Evolutionary conservation across 768 basidiomycete genomes (phyloP).

Genomic region (Dentipellis fragilis): DNA sequence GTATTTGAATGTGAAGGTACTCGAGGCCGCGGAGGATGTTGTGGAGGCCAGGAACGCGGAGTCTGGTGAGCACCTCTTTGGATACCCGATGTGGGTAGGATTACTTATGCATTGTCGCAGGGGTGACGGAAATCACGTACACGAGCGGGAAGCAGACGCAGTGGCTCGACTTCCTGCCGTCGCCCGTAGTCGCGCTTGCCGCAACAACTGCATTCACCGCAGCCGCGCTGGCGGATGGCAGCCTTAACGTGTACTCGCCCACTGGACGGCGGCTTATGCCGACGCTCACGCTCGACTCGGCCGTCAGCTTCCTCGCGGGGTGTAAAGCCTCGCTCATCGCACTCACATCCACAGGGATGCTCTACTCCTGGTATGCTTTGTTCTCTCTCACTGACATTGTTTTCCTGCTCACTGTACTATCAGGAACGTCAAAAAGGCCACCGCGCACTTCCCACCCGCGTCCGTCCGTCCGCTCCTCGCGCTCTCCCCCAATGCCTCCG

Average conservation of each 20-base stretch:
- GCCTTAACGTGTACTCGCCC: conserved; percentile 74
- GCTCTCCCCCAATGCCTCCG: conserved; percentile 33
- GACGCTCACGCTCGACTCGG: conserved; percentile 59
- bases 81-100: neutral
- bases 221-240: conserved; percentile 69
- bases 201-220: conserved; percentile 64
- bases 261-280: conserved; percentile 86
- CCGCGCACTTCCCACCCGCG: conserved; percentile 53
- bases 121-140: conserved; percentile 59
- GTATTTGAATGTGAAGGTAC: conserved; percentile 38
- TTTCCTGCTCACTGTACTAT: neutral
- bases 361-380: conserved; percentile 63
- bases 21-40: conserved; percentile 58
- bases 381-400: neutral
- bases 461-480: conserved; percentile 52
- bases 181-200: conserved; percentile 56
- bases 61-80: conserved; percentile 36
- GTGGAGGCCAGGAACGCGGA: conserved; percentile 77
- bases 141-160: conserved; percentile 58
- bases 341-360: conserved; percentile 59
- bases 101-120: conserved; percentile 21
- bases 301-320: conserved; percentile 60
- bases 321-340: conserved; percentile 56
- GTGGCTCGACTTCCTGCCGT: conserved; percentile 86
- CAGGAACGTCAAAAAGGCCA: conserved; percentile 70